Percentiles rank a stretch among this genome's conserved stretches.
Evolutionary conservation across 768 basidiomycete genomes (phyloP).

Genomic region (Clathrus columnatus): DNA sequence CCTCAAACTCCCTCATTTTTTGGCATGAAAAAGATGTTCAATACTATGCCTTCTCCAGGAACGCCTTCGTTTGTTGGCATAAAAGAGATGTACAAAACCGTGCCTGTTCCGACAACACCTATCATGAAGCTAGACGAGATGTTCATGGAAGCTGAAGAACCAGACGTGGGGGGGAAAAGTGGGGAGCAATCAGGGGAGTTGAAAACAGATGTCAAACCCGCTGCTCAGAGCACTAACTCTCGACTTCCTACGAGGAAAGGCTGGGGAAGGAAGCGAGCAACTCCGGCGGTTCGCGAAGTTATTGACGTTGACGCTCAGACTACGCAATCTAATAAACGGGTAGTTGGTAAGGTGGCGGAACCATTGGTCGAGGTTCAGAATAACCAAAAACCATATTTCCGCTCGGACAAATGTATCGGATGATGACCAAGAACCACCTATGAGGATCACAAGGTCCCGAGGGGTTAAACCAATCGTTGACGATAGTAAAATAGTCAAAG

Average conservation of each 20-base stretch:
- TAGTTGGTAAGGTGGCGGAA: neutral
- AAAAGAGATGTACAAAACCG: constrained; percentile 8
- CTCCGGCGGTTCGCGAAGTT: neutral
- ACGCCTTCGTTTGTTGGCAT: constrained; percentile 12
- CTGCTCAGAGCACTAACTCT: neutral
- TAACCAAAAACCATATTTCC: too few relatives aligned
- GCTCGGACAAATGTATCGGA: too few relatives aligned
- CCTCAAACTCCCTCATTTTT: constrained; percentile 26
- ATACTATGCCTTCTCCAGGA: constrained; percentile 7
- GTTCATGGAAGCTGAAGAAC: too few relatives aligned
- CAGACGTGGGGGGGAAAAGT: too few relatives aligned
- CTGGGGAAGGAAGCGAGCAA: neutral
- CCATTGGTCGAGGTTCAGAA: neutral
- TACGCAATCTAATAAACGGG: neutral
- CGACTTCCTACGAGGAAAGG: neutral
- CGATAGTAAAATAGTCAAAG: neutral
- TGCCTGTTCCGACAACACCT: neutral
- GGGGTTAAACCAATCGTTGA: neutral
- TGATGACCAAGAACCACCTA: neutral
- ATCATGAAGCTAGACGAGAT: too few relatives aligned
- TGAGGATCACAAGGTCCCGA: neutral
- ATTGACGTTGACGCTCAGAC: neutral
- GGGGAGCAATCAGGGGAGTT: too few relatives aligned
- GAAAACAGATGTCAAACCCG: too few relatives aligned
- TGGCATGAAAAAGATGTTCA: constrained; percentile 26